Evolutionary conservation across 108 stramenopile genomes (phyloP), one percentile per base, ranked within the genome.

Genomic region (Seminavis robusta): DNA sequence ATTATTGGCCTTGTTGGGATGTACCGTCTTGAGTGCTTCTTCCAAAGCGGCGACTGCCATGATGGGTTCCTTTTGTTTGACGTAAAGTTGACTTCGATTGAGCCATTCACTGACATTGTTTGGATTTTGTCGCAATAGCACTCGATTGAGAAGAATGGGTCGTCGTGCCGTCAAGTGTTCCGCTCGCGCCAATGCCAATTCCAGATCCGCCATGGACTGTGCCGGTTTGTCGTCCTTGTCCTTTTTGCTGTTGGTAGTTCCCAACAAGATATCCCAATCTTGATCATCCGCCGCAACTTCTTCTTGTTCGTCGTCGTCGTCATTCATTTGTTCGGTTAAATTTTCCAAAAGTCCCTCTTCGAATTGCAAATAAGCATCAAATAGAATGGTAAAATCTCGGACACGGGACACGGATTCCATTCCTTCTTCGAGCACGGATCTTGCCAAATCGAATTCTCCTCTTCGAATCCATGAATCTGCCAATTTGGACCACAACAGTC

Each of bases 61-160:
- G 11, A 69, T 63, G 11, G 61, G 23, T 33, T 69, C 50, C 7
- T 53, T 53, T 19, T 65, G 42, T 19, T 66, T 76, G 25, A 71
- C 33, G 56, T 83, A 97, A 30, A 97, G 65, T 25, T 92, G 41
- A n/a, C 83, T 87, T 26, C 98, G 83, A 47, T 91, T 92, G 37
- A 89, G 69, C 98, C 98, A 99, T 75, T 99, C 98, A 27, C 71
- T 71, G 4, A 98, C 95, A 63, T 95, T 95, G 56, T 95, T 86
- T 1, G 96, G 98, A 74, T 99, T 99, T 62, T 99, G 98, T 33
- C 97, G 83, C 37, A 99, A 64, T 28, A 96, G 49, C 2, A 99
- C 98, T 26, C 84, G 74, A 60, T 92, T 94, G 30, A 98, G 77
- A 5, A 99, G 65, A 5, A 99, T 52, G 0, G 98, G 97, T 26